Percentiles rank a stretch among this genome's conserved stretches.
Evolutionary conservation across 1,284 basidiomycete species (phyloP).

Genomic region (Rugosomyces carneus): DNA sequence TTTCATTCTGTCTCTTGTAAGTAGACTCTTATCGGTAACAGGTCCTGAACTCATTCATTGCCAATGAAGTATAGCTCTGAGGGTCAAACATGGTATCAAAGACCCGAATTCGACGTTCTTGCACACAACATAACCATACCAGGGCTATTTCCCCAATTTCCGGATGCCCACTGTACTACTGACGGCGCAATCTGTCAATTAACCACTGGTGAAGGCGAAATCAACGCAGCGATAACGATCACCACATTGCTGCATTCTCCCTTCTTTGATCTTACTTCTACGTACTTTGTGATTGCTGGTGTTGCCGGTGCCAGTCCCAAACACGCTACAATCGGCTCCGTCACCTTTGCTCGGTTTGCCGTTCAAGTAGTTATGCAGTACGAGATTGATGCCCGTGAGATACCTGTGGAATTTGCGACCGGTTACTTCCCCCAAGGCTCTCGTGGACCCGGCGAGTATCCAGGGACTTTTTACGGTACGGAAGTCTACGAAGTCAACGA

Average conservation of each 20-base stretch:
- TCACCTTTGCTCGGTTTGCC: conserved; percentile 11
- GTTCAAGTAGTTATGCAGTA: conserved; percentile 12
- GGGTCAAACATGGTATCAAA: conserved; percentile 8
- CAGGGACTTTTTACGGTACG: conserved; percentile 8
- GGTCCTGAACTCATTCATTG: background rate
- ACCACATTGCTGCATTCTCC: conserved; percentile 11
- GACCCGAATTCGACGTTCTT: conserved; percentile 10
- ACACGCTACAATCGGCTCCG: conserved; percentile 12
- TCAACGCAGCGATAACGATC: conserved; percentile 12
- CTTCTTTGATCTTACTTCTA: conserved; percentile 10
- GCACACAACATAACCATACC: conserved; percentile 10
- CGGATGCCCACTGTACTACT: conserved; percentile 10
- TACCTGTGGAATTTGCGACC: conserved; percentile 8
- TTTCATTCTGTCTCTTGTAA: background rate
- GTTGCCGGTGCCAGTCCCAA: conserved; percentile 12
- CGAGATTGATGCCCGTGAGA: conserved; percentile 14
- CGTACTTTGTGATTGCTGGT: conserved; percentile 12
- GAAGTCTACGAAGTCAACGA: conserved; percentile 13
- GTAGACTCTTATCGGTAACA: background rate
- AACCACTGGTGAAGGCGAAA: conserved; percentile 14
- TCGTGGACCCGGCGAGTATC: conserved; percentile 10
- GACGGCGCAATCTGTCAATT: conserved; percentile 10
- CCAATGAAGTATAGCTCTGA: conserved; percentile 3
- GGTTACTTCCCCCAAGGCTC: conserved; percentile 12
- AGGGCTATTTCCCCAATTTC: conserved; percentile 7